Conservation (phyloP, 805 yeast genomes). For the Pichia cephalocereana region DNA sequence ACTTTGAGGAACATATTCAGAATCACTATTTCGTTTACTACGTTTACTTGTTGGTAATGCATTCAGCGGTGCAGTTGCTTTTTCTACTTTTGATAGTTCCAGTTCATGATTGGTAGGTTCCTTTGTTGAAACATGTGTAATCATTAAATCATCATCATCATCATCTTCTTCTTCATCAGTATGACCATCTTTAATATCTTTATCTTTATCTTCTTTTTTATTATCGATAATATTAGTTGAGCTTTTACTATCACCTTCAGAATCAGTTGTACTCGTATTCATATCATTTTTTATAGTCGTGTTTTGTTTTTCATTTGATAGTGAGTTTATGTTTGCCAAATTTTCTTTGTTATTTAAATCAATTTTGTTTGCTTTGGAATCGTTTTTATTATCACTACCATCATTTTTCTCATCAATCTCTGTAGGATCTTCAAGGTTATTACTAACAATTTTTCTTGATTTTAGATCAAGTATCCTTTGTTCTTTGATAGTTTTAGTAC, state of each 20-base stretch:
- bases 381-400: background rate
- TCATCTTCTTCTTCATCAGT: constrained; percentile 3
- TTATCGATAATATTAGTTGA: background rate
- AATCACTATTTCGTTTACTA: background rate
- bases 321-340: background rate
- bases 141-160: constrained; percentile 11
- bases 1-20: too few species aligned
- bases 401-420: background rate
- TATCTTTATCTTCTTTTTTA: background rate
- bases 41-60: background rate
- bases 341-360: background rate
- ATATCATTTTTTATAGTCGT: too few species aligned
- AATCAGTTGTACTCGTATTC: too few species aligned
- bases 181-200: background rate
- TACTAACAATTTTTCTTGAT: background rate
- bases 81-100: background rate
- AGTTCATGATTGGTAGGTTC: background rate
- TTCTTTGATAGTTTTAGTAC: constrained; percentile 8
- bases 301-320: too few species aligned
- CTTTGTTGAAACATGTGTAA: constrained; percentile 6
- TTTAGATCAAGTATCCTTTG: background rate
- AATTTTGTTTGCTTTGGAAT: too few species aligned
- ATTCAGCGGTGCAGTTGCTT: background rate
- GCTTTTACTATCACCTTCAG: too few species aligned
- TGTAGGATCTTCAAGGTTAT: background rate